These are phyloP conservation scores for Tagetes erecta DNA, from an alignment of 129 eudicot species.

Conservation along the genomic window DNA sequence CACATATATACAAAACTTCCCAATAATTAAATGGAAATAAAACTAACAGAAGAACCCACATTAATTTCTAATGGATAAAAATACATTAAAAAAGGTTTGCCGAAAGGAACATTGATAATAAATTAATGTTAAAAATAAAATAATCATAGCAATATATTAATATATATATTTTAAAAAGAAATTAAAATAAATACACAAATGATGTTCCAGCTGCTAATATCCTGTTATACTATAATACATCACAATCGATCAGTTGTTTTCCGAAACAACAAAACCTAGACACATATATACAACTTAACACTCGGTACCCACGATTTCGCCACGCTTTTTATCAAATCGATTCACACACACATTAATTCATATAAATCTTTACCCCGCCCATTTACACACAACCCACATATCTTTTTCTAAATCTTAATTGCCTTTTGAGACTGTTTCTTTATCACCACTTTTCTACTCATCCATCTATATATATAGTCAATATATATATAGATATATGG, in stretches of 20 bases:
- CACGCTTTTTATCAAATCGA: slow-evolving; percentile 41
- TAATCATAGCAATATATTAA: neutral
- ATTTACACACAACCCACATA: neutral
- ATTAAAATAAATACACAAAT: slow-evolving; percentile 7
- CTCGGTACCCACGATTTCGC: slow-evolving; percentile 62
- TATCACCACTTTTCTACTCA: slow-evolving; percentile 11
- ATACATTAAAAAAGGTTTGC: neutral
- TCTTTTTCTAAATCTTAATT: neutral
- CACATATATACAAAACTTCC: slow-evolving; percentile 15
- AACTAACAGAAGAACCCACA: slow-evolving; percentile 15
- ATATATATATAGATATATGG: slow-evolving; percentile 24
- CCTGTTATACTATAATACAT: slow-evolving; percentile 21
- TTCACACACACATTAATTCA: slow-evolving; percentile 24
- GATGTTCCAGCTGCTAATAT: slow-evolving; percentile 39
- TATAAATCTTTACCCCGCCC: slow-evolving; percentile 14
- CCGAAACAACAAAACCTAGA: slow-evolving; percentile 34
- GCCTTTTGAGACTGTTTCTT: neutral
- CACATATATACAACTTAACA: neutral
- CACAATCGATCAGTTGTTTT: slow-evolving; percentile 20
- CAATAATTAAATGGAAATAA: slow-evolving; percentile 11
- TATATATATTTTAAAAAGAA: neutral
- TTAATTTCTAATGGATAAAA: slow-evolving; percentile 14
- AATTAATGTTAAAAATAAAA: neutral
- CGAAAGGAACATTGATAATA: slow-evolving; percentile 7
- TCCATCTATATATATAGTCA: slow-evolving; percentile 13